A percentile compares a stretch with the other conserved stretches of the same genome.
Conservation (phyloP, 1,139 yeast species). For the Geotrichum aggregatum region DNA sequence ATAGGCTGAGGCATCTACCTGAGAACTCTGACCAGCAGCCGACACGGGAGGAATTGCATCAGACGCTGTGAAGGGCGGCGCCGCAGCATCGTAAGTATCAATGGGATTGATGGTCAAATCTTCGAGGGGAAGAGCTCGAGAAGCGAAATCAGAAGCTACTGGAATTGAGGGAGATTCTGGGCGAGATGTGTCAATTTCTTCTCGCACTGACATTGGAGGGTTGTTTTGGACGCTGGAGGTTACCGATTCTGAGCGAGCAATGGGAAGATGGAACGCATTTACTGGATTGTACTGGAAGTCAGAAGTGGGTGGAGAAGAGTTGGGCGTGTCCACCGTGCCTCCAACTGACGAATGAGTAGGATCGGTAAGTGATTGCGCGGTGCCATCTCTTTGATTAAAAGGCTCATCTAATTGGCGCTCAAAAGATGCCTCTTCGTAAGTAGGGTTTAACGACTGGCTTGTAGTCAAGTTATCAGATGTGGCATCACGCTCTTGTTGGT, state of each 20-base stretch:
- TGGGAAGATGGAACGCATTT: slow-evolving; percentile 44
- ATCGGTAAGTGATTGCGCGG: slow-evolving; percentile 17
- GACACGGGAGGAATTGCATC: slow-evolving; percentile 22
- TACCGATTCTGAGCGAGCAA: slow-evolving; percentile 69
- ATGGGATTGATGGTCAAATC: slow-evolving; percentile 20
- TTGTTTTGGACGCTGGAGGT: slow-evolving; percentile 90
- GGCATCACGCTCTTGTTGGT: not conserved
- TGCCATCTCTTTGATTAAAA: slow-evolving; percentile 47
- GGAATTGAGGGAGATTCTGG: slow-evolving; percentile 48
- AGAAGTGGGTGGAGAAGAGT: slow-evolving; percentile 48
- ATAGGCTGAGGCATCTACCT: no score
- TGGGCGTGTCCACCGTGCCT: not conserved
- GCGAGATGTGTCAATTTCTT: slow-evolving; percentile 61
- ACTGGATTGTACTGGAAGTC: slow-evolving; percentile 36
- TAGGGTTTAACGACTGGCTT: not conserved
- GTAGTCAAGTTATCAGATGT: not conserved
- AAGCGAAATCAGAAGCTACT: slow-evolving; percentile 32
- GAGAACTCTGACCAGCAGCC: no score
- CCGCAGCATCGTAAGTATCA: not conserved
- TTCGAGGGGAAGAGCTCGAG: slow-evolving; percentile 34
- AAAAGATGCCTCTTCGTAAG: slow-evolving; percentile 49
- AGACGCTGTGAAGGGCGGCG: not conserved
- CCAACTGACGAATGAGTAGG: slow-evolving; percentile 5
- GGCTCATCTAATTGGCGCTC: slow-evolving; percentile 60
- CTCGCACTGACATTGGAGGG: slow-evolving; percentile 84